phyloP scores from a whole-genome alignment of 306 rosid species.

The Herpetospermum pedunculosum region DNA sequence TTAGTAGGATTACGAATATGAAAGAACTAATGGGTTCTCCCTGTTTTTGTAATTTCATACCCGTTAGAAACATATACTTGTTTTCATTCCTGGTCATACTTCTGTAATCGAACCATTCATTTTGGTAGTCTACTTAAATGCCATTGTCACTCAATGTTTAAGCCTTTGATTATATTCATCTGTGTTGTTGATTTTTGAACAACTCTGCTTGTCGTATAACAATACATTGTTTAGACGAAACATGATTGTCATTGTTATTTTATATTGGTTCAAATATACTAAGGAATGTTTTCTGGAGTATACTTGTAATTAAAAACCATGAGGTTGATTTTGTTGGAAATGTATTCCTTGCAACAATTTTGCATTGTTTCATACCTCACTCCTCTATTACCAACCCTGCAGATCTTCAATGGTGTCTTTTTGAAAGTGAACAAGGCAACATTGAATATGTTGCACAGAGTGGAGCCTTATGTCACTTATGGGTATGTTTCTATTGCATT shows the following conservation, averaged over 20 bases:
- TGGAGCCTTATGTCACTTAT: conserved; percentile 80
- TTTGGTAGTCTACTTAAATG: background rate
- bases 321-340: background rate
- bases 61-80: background rate
- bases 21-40: background rate
- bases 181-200: background rate
- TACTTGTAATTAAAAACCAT: background rate
- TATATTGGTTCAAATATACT: background rate
- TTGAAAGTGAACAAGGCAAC: conserved; percentile 89
- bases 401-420: conserved; percentile 88
- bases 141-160: too few species aligned
- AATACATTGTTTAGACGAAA: too few species aligned
- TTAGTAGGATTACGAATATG: too few species aligned
- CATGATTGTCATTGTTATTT: background rate
- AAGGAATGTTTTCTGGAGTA: background rate
- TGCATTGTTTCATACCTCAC: background rate
- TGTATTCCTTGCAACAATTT: background rate
- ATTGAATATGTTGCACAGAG: conserved; percentile 76
- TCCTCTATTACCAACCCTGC: background rate
- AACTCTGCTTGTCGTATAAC: background rate
- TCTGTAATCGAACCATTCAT: background rate
- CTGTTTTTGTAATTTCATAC: background rate
- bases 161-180: background rate
- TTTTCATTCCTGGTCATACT: too few species aligned
- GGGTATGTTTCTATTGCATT: conserved; percentile 31